Conservation (phyloP, 1,139 yeast species). For the Chernovozyma aurita region DNA sequence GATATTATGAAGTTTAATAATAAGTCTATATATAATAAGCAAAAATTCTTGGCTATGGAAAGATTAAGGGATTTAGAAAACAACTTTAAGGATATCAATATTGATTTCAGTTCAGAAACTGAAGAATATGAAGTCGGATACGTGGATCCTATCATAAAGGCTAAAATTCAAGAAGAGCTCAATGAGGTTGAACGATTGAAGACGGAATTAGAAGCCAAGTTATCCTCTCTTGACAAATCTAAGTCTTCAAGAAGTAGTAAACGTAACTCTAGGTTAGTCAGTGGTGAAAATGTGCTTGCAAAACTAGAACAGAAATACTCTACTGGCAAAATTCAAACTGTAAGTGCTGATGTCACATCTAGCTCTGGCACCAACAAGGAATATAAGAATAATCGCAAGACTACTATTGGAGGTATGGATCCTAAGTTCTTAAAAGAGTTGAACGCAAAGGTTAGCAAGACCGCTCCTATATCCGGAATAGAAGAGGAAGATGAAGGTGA, state of each 20-base stretch:
- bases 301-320: constrained; percentile 47
- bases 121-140: constrained; percentile 12
- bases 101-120: constrained; percentile 41
- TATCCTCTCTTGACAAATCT: constrained; percentile 16
- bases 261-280: constrained; percentile 6
- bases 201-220: constrained; percentile 35
- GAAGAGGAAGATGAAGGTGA: constrained; percentile 7
- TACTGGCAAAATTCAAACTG: constrained; percentile 36
- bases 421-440: constrained; percentile 58
- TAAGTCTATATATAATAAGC: constrained; percentile 53
- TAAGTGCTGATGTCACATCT: constrained; percentile 10
- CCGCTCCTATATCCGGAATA: constrained; percentile 26
- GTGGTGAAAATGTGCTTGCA: constrained; percentile 14
- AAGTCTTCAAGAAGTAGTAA: constrained; percentile 2
- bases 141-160: constrained; percentile 35
- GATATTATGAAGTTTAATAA: constrained; percentile 68
- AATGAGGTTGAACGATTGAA: constrained; percentile 45
- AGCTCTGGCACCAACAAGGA: constrained; percentile 11
- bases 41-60: constrained; percentile 61
- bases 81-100: constrained; percentile 56
- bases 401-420: constrained; percentile 40
- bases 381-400: constrained; percentile 26
- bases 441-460: constrained; percentile 44
- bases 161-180: constrained; percentile 38
- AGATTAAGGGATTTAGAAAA: constrained; percentile 60